phyloP scores from a whole-genome alignment of 2,329 filamentous ascomycete species.

The Emmonsiellopsis sp. region DNA sequence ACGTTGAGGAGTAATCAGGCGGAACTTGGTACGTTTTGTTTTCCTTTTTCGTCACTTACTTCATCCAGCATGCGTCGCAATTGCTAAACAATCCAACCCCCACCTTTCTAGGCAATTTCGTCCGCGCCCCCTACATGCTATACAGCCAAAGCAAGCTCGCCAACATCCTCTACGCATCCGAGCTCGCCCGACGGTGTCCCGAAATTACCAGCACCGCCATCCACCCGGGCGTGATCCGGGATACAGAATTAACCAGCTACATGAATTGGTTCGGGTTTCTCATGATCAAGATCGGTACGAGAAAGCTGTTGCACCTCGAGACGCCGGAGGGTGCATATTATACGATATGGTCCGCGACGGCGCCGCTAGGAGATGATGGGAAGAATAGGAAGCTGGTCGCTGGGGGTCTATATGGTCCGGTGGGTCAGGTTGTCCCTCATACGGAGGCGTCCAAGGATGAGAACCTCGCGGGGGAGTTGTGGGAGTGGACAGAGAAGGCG shows the following conservation, averaged over 20 bases:
- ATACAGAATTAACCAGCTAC: conserved; percentile 24
- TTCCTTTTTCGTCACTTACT: no score
- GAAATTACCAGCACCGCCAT: conserved; percentile 34
- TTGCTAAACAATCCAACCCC: no score
- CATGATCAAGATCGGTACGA: not conserved
- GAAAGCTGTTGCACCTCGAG: not conserved
- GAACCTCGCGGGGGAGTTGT: no score
- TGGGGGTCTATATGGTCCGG: no score
- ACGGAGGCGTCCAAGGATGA: no score
- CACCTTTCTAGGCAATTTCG: no score
- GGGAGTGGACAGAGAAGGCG: no score
- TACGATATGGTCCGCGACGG: not conserved
- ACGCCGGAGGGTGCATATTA: not conserved
- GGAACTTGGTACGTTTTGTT: not conserved
- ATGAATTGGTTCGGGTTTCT: conserved; percentile 1
- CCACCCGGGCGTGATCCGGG: conserved; percentile 42
- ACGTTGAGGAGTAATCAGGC: conserved; percentile 21
- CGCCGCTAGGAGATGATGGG: no score
- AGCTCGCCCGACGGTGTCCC: conserved; percentile 36
- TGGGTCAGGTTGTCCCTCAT: no score
- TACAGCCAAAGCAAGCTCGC: conserved; percentile 44
- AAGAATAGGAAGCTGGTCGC: no score
- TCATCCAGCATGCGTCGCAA: no score
- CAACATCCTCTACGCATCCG: conserved; percentile 38
- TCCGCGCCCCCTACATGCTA: conserved; percentile 22